Base-by-base conservation (phyloP, 2,329 filamentous ascomycete genomes). In the Trichophyton benhamiae region DNA sequence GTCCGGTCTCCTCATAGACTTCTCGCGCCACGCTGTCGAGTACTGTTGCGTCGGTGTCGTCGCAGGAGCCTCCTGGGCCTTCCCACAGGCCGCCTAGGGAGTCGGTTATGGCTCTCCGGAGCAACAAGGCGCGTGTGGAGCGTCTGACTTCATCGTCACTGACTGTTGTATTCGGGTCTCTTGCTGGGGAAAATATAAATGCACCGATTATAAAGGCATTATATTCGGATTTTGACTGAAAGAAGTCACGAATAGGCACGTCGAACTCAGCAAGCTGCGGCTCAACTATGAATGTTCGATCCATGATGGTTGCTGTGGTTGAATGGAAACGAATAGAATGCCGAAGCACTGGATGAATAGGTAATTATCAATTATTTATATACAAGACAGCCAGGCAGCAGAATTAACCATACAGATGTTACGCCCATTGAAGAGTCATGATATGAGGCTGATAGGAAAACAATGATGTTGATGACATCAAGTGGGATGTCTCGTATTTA, bases 21-120 rank as follows among this genome's bases (percentile, higher is more conserved):
- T 59, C 58, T 49, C 58, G 36, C 9, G 20, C 58, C 25, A 59
- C 30, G 33, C 58, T 59, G 22, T 59, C 58, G 22, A 59, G 42
- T 25, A 59, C 17, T 4, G 58, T 59, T 9, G 44, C 41, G 30
- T 59, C 58, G 33, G 58, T 59, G 25, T 27, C n/a, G 36, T 59
- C 58, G 58, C 58, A 59, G n/a, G 58, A 59, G 1, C 58, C 58
- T 1, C 58, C 58, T 3, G 58, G 58, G 27, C 58, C 58, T 38
- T 59, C 58, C 58, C 58, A 59, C 20, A 48, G n/a, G 2, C 58
- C 58, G 27, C 36, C 36, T 3, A 44, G 25, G 9, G 58, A 59
- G 44, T 59, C 58, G 6, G 58, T n/a, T 20, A 59, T 42, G 15
- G 58, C 20, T 48, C 58, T n/a, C 38, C 17, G 42, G 15, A 59